Evolutionary conservation across 2,329 filamentous ascomycete genomes (phyloP).

Genomic region (Phaeosphaeriaceae sp.): DNA sequence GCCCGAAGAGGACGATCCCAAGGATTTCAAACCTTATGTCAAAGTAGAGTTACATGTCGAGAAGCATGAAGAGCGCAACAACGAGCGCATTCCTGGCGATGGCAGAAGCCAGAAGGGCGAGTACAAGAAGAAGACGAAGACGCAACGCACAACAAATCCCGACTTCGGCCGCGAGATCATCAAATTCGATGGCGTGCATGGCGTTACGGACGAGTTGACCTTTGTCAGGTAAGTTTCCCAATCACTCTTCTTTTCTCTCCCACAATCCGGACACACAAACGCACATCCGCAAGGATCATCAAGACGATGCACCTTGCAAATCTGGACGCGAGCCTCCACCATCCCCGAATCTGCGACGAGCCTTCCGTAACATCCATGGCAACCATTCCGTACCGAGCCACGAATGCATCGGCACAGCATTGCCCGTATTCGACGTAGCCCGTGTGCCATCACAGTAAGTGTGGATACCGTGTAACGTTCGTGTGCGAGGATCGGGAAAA

Average conservation of each 20-base stretch:
- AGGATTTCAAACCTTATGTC: constrained; percentile 74
- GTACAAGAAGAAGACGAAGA: constrained; percentile 55
- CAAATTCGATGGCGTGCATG: constrained; percentile 51
- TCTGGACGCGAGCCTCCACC: neutral
- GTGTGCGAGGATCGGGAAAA: constrained; percentile 1
- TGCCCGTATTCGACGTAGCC: neutral
- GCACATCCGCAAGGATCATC: constrained; percentile 4
- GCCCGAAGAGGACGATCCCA: constrained; percentile 58
- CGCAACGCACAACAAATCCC: constrained; percentile 51
- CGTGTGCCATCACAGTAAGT: neutral
- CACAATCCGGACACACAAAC: neutral
- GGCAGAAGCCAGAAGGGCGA: constrained; percentile 62
- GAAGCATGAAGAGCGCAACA: constrained; percentile 59
- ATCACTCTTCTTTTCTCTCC: constrained; percentile 7
- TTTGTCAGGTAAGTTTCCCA: constrained; percentile 55
- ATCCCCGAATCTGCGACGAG: neutral
- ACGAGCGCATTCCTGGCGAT: constrained; percentile 53
- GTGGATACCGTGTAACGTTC: neutral
- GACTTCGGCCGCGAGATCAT: constrained; percentile 55
- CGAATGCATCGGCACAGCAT: constrained; percentile 1
- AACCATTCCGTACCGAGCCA: neutral
- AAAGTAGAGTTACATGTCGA: constrained; percentile 85
- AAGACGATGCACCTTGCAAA: neutral
- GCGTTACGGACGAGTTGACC: constrained; percentile 55
- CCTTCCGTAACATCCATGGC: neutral